phyloP scores from a whole-genome alignment of 345 rosid genomes.

The Arabis alpina region DNA sequence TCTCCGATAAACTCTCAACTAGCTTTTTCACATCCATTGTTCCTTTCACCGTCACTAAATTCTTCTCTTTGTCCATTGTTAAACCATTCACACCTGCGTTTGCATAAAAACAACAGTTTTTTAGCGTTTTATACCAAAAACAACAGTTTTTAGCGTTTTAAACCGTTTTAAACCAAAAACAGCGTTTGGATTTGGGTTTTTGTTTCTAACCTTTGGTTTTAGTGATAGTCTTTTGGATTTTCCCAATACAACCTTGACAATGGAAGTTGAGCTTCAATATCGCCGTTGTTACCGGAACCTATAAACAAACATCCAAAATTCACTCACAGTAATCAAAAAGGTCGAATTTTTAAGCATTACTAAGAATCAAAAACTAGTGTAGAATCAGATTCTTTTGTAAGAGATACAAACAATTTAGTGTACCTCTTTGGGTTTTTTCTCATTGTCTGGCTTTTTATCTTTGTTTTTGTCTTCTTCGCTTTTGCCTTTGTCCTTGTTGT shows the following conservation, averaged over 20 bases:
- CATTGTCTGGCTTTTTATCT: conserved; percentile 43
- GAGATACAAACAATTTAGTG: not conserved
- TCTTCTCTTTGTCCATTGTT: conserved; percentile 57
- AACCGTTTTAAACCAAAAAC: not conserved
- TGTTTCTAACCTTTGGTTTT: conserved; percentile 51
- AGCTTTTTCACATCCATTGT: conserved; percentile 69
- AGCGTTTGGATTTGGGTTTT: not conserved
- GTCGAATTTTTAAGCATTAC: no score
- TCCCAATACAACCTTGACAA: conserved; percentile 67
- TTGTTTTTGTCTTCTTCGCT: conserved; percentile 45
- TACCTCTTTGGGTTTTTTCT: conserved; percentile 46
- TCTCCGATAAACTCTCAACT: conserved; percentile 48
- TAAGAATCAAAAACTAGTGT: no score
- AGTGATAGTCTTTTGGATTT: conserved; percentile 51
- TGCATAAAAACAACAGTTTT: not conserved
- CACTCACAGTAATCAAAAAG: not conserved
- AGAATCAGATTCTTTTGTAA: conserved; percentile 25
- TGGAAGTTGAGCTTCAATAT: conserved; percentile 62
- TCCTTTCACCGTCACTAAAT: conserved; percentile 73
- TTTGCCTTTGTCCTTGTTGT: conserved; percentile 44
- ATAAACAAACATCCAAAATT: not conserved
- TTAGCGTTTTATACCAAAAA: not conserved
- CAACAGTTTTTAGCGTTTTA: not conserved
- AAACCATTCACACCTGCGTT: conserved; percentile 61
- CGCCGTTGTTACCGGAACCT: conserved; percentile 67